Evolutionary conservation across 1,284 basidiomycete genomes (phyloP).

Genomic region (Sanghuangporus weigelae): DNA sequence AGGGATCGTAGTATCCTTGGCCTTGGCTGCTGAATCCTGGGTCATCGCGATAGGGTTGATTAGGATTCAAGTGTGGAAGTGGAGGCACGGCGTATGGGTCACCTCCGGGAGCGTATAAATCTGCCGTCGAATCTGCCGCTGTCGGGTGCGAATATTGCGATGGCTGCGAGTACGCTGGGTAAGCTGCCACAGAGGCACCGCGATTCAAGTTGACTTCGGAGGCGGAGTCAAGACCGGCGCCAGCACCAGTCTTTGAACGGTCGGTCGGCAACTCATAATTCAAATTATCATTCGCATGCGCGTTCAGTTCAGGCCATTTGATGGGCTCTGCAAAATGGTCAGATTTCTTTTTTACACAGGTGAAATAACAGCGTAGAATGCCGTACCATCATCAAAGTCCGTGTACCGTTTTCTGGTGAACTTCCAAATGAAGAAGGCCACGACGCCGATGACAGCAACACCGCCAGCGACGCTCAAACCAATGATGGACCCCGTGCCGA

Average conservation of each 20-base stretch:
- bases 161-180: constrained; percentile 26
- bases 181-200: constrained; percentile 32
- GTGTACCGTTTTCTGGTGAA: constrained; percentile 68
- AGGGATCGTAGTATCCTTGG: constrained; percentile 66
- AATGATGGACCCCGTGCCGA: constrained; percentile 66
- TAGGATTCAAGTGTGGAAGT: constrained; percentile 77
- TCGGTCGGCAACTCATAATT: constrained; percentile 58
- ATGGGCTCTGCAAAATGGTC: constrained; percentile 51
- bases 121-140: constrained; percentile 46
- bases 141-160: constrained; percentile 25
- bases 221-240: constrained; percentile 50
- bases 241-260: constrained; percentile 34
- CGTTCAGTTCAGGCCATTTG: constrained; percentile 81
- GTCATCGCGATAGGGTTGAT: constrained; percentile 66
- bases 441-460: constrained; percentile 59
- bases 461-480: constrained; percentile 76
- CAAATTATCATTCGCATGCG: constrained; percentile 41
- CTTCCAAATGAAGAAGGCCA: constrained; percentile 77
- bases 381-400: constrained; percentile 74
- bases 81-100: constrained; percentile 81
- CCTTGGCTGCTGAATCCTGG: constrained; percentile 36
- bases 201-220: constrained; percentile 54
- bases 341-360: constrained; percentile 8
- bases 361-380: constrained; percentile 7
- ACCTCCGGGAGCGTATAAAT: constrained; percentile 33